phyloP scores from a whole-genome alignment of 1,139 yeast species.

The Tardiomyces depauwii region DNA sequence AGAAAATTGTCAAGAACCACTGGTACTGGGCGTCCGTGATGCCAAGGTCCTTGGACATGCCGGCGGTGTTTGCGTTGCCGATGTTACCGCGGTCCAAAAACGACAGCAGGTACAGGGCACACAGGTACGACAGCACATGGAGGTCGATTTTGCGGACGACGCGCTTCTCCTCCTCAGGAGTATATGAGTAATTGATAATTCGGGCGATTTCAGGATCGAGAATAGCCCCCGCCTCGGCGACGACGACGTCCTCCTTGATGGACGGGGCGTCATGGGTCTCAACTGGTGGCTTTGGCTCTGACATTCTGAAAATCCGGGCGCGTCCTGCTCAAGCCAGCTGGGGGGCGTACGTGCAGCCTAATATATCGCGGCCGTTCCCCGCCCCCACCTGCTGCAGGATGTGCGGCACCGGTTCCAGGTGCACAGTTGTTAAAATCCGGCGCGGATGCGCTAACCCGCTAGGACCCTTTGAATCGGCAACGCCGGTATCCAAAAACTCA shows the following conservation, averaged over 20 bases:
- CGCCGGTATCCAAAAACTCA: too few species aligned
- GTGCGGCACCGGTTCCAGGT: too few species aligned
- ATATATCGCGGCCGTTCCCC: too few species aligned
- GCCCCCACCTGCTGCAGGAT: too few species aligned
- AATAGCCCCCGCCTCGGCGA: neutral
- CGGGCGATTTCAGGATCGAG: neutral
- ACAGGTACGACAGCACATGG: constrained; percentile 59
- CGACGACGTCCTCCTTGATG: neutral
- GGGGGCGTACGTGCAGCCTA: too few species aligned
- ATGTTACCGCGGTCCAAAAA: constrained; percentile 66
- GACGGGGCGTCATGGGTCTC: too few species aligned
- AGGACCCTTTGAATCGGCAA: too few species aligned
- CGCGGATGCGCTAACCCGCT: too few species aligned
- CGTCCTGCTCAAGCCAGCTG: too few species aligned
- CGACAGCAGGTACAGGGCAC: constrained; percentile 54
- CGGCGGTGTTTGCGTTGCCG: constrained; percentile 62
- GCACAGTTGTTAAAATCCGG: too few species aligned
- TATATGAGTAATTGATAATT: constrained; percentile 1
- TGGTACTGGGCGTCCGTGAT: constrained; percentile 52
- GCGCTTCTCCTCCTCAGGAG: constrained; percentile 9
- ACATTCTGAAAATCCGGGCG: too few species aligned
- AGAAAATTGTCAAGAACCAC: constrained; percentile 49
- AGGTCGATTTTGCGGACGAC: constrained; percentile 39
- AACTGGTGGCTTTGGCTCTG: too few species aligned
- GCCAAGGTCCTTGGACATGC: constrained; percentile 40